These are phyloP conservation scores for Phytophthora sansomeana DNA, from an alignment of 352 stramenopile species.

Conservation along the genomic window DNA sequence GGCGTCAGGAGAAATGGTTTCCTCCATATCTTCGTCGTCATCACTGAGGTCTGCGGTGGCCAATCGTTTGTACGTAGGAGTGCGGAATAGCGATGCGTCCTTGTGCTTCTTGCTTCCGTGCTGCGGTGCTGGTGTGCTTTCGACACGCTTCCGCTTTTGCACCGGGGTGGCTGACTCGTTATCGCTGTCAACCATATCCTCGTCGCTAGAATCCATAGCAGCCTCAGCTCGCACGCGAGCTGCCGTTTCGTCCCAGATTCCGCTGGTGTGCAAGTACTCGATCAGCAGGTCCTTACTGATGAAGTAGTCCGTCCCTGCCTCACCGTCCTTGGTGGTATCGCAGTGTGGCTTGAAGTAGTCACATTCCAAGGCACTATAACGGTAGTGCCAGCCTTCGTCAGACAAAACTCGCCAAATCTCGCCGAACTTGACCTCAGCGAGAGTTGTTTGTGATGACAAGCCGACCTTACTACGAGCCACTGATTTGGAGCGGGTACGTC, in stretches of 20 bases:
- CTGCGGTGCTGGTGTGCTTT: constrained; percentile 23
- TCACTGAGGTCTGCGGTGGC: constrained; percentile 22
- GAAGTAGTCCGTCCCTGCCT: constrained; percentile 63
- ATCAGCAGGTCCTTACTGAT: constrained; percentile 44
- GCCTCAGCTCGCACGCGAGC: constrained; percentile 48
- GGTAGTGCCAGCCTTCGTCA: constrained; percentile 64
- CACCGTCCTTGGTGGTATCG: constrained; percentile 40
- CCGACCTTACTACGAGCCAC: constrained; percentile 1
- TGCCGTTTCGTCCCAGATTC: constrained; percentile 56
- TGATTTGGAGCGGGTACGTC: constrained; percentile 37
- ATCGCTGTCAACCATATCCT: constrained; percentile 31
- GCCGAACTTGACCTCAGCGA: constrained; percentile 65
- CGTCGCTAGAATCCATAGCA: constrained; percentile 40
- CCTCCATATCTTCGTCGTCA: constrained; percentile 33
- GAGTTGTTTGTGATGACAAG: constrained; percentile 34
- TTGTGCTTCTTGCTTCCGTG: constrained; percentile 40
- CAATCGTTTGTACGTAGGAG: constrained; percentile 31
- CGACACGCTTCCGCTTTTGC: constrained; percentile 39
- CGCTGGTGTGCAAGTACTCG: constrained; percentile 61
- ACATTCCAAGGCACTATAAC: constrained; percentile 51
- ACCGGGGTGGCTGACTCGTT: constrained; percentile 13
- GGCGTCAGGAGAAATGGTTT: constrained; percentile 59
- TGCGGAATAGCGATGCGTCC: constrained; percentile 31
- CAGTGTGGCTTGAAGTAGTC: constrained; percentile 78
- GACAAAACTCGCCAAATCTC: constrained; percentile 61